A percentile compares a stretch with the other conserved stretches of the same genome.
These are phyloP conservation scores for Mortierella sp. DNA, from an alignment of 371 early-diverging fungal species.

Conservation along the genomic window DNA sequence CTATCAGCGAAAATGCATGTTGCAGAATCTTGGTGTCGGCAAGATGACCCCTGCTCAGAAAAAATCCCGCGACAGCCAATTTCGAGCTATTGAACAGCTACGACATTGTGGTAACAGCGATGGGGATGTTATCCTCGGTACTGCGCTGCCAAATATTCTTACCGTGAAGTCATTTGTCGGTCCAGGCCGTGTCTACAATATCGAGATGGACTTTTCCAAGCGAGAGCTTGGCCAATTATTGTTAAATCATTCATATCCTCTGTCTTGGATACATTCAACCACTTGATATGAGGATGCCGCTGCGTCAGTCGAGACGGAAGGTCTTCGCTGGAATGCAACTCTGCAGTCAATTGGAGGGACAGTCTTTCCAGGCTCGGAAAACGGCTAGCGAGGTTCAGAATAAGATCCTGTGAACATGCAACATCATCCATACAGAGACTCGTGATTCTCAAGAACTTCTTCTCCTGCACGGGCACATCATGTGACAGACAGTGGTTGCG, in stretches of 20 bases:
- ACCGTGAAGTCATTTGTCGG: not conserved
- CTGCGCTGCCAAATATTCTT: not conserved
- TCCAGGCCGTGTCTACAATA: constrained; percentile 1
- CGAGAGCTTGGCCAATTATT: not conserved
- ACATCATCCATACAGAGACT: constrained; percentile 14
- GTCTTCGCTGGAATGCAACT: constrained; percentile 5
- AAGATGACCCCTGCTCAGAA: too few relatives aligned
- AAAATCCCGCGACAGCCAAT: too few relatives aligned
- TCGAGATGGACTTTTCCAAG: not conserved
- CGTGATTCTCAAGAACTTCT: constrained; percentile 6
- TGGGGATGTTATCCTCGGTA: not conserved
- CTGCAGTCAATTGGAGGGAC: constrained; percentile 11
- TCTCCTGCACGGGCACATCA: constrained; percentile 5
- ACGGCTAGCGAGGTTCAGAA: constrained; percentile 8
- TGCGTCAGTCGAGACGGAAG: constrained; percentile 7
- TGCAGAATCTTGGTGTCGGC: too few relatives aligned
- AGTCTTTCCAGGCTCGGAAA: constrained; percentile 2
- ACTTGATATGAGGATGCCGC: constrained; percentile 7
- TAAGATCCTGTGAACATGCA: constrained; percentile 12
- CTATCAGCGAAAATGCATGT: not conserved
- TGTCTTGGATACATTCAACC: constrained; percentile 8
- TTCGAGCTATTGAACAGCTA: not conserved
- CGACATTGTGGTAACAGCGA: not conserved
- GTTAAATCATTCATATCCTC: constrained; percentile 12
- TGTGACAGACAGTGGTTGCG: not conserved